These are phyloP conservation scores for Phytophthora rubi DNA, from an alignment of 352 stramenopile species.

Conservation along the genomic window DNA sequence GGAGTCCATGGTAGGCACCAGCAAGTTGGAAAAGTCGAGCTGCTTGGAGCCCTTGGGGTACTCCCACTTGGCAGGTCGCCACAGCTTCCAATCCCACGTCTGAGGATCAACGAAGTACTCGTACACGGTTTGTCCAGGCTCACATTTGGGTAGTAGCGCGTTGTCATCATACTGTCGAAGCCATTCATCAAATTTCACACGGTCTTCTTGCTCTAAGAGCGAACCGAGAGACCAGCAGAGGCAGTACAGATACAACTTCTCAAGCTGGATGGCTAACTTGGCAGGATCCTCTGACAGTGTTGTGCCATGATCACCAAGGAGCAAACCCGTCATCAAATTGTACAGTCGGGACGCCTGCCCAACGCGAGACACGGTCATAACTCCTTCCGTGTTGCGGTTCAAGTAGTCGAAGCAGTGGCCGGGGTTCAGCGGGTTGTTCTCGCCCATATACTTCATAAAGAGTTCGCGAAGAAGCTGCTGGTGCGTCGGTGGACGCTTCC, in stretches of 20 bases:
- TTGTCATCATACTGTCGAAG: conserved; percentile 94
- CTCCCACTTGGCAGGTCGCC: conserved; percentile 95
- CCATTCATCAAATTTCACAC: conserved; percentile 96
- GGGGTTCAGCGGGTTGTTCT: conserved; percentile 93
- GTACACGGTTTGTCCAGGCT: conserved; percentile 90
- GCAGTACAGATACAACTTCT: conserved; percentile 97
- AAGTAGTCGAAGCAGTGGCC: conserved; percentile 97
- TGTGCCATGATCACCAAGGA: conserved; percentile 82
- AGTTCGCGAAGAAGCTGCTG: conserved; percentile 92
- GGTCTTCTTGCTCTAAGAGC: conserved; percentile 96
- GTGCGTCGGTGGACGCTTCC: conserved; percentile 87
- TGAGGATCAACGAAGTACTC: conserved; percentile 94
- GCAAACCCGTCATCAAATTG: conserved; percentile 92
- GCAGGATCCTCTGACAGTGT: conserved; percentile 71
- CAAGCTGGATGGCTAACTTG: conserved; percentile 84
- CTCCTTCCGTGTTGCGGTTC: conserved; percentile 92
- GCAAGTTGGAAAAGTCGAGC: conserved; percentile 97
- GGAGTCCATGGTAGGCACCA: conserved; percentile 99
- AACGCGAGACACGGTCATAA: conserved; percentile 95
- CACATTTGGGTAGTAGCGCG: conserved; percentile 92
- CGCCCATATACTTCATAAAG: conserved; percentile 97
- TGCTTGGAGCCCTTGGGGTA: conserved; percentile 94
- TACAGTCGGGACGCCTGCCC: conserved; percentile 84
- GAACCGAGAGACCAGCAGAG: conserved; percentile 96
- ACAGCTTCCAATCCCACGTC: conserved; percentile 95